phyloP scores from a whole-genome alignment of 2,329 filamentous ascomycete species.

The Sarocladium kiliense region DNA sequence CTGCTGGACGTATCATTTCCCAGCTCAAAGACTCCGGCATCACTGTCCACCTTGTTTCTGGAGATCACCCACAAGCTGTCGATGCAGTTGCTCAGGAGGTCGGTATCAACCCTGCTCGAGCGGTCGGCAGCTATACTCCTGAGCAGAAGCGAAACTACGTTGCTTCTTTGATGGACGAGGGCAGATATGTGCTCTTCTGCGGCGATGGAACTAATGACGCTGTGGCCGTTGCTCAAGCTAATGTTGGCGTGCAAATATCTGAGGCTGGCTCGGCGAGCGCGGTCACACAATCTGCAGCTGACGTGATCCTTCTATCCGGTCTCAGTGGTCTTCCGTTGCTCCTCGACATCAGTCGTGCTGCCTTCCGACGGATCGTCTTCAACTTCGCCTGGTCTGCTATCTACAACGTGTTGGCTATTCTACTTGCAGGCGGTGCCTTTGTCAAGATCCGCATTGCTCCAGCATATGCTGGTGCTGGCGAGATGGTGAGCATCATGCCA shows the following conservation, averaged over 20 bases:
- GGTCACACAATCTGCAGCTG: slow-evolving; percentile 49
- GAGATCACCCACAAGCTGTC: slow-evolving; percentile 49
- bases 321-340: slow-evolving; percentile 46
- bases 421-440: slow-evolving; percentile 55
- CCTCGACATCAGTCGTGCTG: slow-evolving; percentile 38
- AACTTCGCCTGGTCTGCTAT: slow-evolving; percentile 59
- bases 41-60: slow-evolving; percentile 43
- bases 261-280: slow-evolving; percentile 40
- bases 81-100: slow-evolving; percentile 34
- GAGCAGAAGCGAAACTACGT: slow-evolving; percentile 48
- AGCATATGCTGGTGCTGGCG: slow-evolving; percentile 53
- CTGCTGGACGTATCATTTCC: slow-evolving; percentile 30
- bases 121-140: slow-evolving; percentile 27
- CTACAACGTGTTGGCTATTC: slow-evolving; percentile 58
- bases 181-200: slow-evolving; percentile 50
- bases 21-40: slow-evolving; percentile 33
- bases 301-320: slow-evolving; percentile 48
- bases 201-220: slow-evolving; percentile 64
- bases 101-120: slow-evolving; percentile 23
- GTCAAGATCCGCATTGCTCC: slow-evolving; percentile 45
- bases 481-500: slow-evolving; percentile 60
- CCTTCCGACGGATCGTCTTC: slow-evolving; percentile 41
- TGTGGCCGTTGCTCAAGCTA: slow-evolving; percentile 53
- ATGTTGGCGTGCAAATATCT: slow-evolving; percentile 55
- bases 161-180: slow-evolving; percentile 22